These are phyloP conservation scores for Aureobasidium sp. DNA, from an alignment of 2,329 filamentous ascomycete species.

Conservation along the genomic window DNA sequence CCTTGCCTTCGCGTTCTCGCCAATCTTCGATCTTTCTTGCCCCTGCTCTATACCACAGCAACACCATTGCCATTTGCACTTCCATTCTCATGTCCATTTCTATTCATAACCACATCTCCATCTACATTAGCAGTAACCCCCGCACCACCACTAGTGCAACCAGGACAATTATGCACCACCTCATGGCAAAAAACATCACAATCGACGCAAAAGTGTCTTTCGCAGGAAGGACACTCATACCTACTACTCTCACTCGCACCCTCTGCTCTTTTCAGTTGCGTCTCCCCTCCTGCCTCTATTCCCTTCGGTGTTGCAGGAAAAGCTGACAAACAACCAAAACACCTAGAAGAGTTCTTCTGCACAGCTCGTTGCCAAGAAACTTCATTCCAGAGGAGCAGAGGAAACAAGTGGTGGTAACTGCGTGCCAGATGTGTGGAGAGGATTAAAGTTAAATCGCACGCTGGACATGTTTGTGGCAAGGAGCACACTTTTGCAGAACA, in stretches of 20 bases:
- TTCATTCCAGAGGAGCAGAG: conserved; percentile 81
- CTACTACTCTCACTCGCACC: conserved; percentile 74
- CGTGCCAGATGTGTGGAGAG: conserved; percentile 86
- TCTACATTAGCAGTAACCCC: not conserved
- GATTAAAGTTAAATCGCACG: conserved; percentile 85
- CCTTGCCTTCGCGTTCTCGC: no score
- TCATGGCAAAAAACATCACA: conserved; percentile 95
- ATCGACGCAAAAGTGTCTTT: conserved; percentile 92
- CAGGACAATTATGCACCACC: conserved; percentile 90
- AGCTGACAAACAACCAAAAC: conserved; percentile 65
- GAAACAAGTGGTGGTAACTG: conserved; percentile 91
- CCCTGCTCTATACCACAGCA: no score
- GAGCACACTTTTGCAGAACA: conserved; percentile 85
- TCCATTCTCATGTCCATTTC: not conserved
- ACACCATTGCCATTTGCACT: no score
- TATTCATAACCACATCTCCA: not conserved
- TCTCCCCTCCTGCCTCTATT: conserved; percentile 5
- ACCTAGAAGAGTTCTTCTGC: conserved; percentile 43
- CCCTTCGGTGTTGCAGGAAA: conserved; percentile 48
- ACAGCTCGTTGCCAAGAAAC: conserved; percentile 71
- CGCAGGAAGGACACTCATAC: conserved; percentile 83
- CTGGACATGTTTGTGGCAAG: conserved; percentile 82
- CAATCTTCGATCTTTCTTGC: no score
- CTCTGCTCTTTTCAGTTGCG: conserved; percentile 18
- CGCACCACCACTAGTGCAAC: conserved; percentile 53